Evolutionary conservation across 2,329 filamentous ascomycete genomes (phyloP), one percentile per base, ranked within the genome.

Genomic region (Ascochyta clinopodiicola): DNA sequence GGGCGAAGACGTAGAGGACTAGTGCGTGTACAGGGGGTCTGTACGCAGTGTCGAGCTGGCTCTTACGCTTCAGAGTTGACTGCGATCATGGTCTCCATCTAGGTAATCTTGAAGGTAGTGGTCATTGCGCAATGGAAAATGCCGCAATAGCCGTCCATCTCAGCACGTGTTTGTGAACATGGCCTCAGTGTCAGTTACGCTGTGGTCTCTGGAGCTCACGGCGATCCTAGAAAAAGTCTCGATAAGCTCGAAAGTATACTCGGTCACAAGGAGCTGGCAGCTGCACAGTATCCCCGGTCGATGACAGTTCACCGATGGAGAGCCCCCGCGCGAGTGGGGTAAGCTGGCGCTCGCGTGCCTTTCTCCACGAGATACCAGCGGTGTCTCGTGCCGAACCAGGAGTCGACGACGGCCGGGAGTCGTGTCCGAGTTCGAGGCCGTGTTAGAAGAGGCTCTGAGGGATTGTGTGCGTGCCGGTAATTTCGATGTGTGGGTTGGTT

Each of bases 41-140:
- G 15, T 44, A 13, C 2, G 59, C 65, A 68, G 10, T 38, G 36
- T 71, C 63, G 47, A 71, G 71, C 69, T 68, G 72, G 13, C 52
- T 35, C 22, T 57, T 58, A 1, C 70, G 68, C 42, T 62, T 69
- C 22, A 13, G 29, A 13, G 10, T 15, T 31, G 2, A 38, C 35
- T 19, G 19, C 19, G 15, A 34, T 15, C n/a, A 24, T 44, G 29
- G 31, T 22, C 17, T 32, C 39, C 24, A 42, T 29, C 24, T 27
- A 17, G 17, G 17, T 17, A 12, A 17, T 44, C 42, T 35, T n/a
- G 15, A 44, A 29, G 15, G 19, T 8, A 17, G 7, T 52, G 49
- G 27, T 51, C 49, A 38, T 40, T 45, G 42, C 42, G 36, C 35
- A 2, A 36, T 40, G 9, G 49, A n/a, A 44, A 45, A 34, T 51